A percentile compares a stretch with the other conserved stretches of the same genome.
Conservation (phyloP, 176 grass and related monocot species). For the Puccinellia tenuiflora region DNA sequence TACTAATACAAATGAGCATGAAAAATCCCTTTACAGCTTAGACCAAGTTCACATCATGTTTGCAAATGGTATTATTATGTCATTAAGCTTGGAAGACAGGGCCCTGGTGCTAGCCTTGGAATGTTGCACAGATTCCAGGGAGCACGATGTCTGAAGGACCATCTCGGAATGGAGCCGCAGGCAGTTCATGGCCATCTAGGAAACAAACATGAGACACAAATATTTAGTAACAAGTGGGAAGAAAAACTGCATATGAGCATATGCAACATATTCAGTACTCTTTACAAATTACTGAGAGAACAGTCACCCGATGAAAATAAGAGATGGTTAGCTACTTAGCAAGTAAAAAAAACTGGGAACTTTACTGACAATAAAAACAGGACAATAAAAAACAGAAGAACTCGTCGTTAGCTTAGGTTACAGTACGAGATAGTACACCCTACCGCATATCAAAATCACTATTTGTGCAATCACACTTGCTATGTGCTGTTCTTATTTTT, state of each 20-base stretch:
- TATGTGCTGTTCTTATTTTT: neutral
- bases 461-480: neutral
- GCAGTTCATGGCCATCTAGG: slow-evolving; percentile 90
- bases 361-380: neutral
- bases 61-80: slow-evolving; percentile 79
- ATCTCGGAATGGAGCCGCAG: slow-evolving; percentile 85
- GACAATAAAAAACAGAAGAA: neutral
- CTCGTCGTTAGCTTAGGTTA: neutral
- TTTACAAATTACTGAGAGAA: neutral
- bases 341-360: too few relatives aligned
- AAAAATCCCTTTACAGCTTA: neutral
- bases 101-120: slow-evolving; percentile 26
- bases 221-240: neutral
- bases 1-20: neutral
- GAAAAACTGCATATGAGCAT: neutral
- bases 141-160: slow-evolving; percentile 79
- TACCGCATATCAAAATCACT: too few relatives aligned
- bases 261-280: neutral
- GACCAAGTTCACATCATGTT: slow-evolving; percentile 42
- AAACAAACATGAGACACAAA: neutral
- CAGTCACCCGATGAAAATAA: neutral
- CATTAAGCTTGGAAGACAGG: slow-evolving; percentile 53
- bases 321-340: too few relatives aligned
- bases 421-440: neutral
- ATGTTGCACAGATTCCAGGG: slow-evolving; percentile 56